phyloP scores from a whole-genome alignment of 164 flowering plant species.

The Nelumbo lutea region DNA sequence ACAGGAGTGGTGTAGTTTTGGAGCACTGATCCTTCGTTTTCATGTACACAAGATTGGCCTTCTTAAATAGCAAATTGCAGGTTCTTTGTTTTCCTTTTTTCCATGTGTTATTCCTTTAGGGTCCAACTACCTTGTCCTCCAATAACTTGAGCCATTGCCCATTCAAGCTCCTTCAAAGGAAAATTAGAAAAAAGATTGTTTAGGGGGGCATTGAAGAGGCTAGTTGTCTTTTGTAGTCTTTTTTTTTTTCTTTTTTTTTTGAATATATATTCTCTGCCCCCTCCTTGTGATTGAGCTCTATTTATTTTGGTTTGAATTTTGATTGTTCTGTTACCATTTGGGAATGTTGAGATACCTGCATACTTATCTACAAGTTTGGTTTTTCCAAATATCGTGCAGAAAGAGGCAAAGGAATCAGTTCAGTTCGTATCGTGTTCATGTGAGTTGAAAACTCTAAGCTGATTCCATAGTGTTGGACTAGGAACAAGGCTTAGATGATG shows the following conservation, averaged over 20 bases:
- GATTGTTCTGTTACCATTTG: background rate
- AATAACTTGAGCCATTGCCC: background rate
- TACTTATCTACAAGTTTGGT: too few relatives aligned
- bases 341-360: too few relatives aligned
- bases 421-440: too few relatives aligned
- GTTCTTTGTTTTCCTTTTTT: background rate
- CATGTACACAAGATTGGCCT: constrained; percentile 1
- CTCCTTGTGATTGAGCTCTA: background rate
- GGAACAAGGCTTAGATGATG: too few relatives aligned
- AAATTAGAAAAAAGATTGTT: background rate
- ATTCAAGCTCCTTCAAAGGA: background rate
- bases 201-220: background rate
- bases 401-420: too few relatives aligned
- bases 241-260: background rate
- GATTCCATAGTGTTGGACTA: too few relatives aligned
- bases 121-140: background rate
- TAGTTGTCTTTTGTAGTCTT: background rate
- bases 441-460: too few relatives aligned
- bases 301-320: background rate
- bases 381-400: too few relatives aligned
- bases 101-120: background rate
- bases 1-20: constrained; percentile 1
- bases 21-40: background rate
- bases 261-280: too few relatives aligned
- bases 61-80: background rate